Percentiles rank a stretch among this genome's conserved stretches.
Conservation (phyloP, 192 early-diverging fungal species). For the Coemansia sp. region DNA sequence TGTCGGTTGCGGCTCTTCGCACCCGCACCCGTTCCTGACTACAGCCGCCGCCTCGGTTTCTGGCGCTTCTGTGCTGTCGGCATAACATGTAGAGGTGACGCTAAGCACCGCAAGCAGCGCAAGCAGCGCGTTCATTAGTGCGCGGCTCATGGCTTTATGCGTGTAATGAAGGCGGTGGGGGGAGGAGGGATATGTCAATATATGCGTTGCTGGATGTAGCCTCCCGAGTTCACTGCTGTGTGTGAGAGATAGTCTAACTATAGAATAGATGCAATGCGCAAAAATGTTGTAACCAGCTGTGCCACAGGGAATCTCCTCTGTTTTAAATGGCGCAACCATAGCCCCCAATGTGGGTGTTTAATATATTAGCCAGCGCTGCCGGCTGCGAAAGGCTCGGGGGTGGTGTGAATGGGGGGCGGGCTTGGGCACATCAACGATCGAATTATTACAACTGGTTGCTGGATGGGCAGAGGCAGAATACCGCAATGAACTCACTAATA, state of each 20-base stretch:
- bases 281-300: conserved; percentile 4
- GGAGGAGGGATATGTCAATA: background rate
- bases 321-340: background rate
- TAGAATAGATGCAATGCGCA: background rate
- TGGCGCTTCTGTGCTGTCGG: conserved; percentile 12
- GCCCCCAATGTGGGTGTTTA: background rate
- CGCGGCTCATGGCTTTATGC: conserved; percentile 29
- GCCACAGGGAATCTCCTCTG: background rate
- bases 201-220: background rate
- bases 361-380: background rate
- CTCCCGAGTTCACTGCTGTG: background rate
- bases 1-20: conserved; percentile 12
- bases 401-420: background rate
- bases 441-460: background rate
- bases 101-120: conserved; percentile 17
- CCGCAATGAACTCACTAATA: background rate
- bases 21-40: conserved; percentile 8
- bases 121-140: conserved; percentile 22
- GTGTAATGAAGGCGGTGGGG: background rate
- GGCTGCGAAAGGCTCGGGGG: too few species aligned
- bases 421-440: background rate
- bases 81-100: conserved; percentile 13
- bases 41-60: conserved; percentile 24
- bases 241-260: background rate
- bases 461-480: background rate